These are phyloP conservation scores for Geotrichum candidum DNA, from an alignment of 1,139 yeast species.

Conservation along the genomic window DNA sequence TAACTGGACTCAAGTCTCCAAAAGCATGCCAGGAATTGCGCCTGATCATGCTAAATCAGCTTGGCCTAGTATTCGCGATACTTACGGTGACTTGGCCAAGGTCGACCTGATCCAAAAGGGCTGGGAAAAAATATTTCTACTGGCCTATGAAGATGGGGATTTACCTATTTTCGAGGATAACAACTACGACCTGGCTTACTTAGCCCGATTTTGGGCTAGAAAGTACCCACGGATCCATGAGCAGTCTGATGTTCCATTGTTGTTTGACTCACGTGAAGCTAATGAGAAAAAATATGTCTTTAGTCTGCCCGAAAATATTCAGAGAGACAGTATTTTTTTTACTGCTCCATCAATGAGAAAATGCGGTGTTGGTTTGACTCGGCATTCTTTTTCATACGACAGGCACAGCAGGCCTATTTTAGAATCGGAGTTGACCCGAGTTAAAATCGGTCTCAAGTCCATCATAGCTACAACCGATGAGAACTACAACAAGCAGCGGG, in stretches of 20 bases:
- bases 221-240: slow-evolving; percentile 37
- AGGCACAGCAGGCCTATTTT: slow-evolving; percentile 18
- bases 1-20: slow-evolving; percentile 54
- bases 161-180: slow-evolving; percentile 42
- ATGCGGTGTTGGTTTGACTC: slow-evolving; percentile 19
- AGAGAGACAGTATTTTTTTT: slow-evolving; percentile 21
- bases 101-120: slow-evolving; percentile 48
- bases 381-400: slow-evolving; percentile 12
- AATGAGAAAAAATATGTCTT: slow-evolving; percentile 6
- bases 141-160: slow-evolving; percentile 47
- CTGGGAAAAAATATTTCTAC: slow-evolving; percentile 54
- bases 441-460: slow-evolving; percentile 43
- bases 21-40: slow-evolving; percentile 36
- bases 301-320: slow-evolving; percentile 14
- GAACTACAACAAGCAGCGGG: slow-evolving; percentile 42
- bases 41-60: slow-evolving; percentile 43
- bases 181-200: slow-evolving; percentile 43
- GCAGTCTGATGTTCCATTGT: slow-evolving; percentile 37
- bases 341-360: slow-evolving; percentile 29
- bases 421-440: slow-evolving; percentile 27
- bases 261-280: slow-evolving; percentile 26
- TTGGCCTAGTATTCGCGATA: slow-evolving; percentile 58
- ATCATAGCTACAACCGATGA: slow-evolving; percentile 53
- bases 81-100: slow-evolving; percentile 50
- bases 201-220: slow-evolving; percentile 55